Evolutionary conservation across 495 filamentous ascomycete genomes (phyloP).

Genomic region (Podospora sp.): DNA sequence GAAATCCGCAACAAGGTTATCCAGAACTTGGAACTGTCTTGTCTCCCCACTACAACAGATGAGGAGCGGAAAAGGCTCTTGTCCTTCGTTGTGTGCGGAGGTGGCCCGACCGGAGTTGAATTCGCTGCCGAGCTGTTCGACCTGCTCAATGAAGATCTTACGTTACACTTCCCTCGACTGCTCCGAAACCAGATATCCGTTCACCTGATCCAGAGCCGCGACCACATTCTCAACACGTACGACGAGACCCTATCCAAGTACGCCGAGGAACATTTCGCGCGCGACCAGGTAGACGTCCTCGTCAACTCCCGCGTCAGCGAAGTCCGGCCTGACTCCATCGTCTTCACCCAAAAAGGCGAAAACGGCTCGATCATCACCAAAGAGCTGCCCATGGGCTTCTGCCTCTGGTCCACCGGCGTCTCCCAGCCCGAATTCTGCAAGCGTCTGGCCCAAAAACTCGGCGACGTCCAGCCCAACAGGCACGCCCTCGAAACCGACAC

Average conservation of each 20-base stretch:
- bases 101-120: slow-evolving; percentile 95
- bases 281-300: slow-evolving; percentile 86
- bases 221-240: slow-evolving; percentile 97
- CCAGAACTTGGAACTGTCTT: slow-evolving; percentile 90
- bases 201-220: slow-evolving; percentile 90
- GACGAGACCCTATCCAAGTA: slow-evolving; percentile 92
- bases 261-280: slow-evolving; percentile 87
- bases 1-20: slow-evolving; percentile 87
- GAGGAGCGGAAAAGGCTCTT: slow-evolving; percentile 84
- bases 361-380: slow-evolving; percentile 77
- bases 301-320: slow-evolving; percentile 92
- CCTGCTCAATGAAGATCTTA: slow-evolving; percentile 92
- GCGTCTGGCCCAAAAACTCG: slow-evolving; percentile 70
- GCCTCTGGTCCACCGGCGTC: slow-evolving; percentile 97
- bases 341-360: slow-evolving; percentile 80
- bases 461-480: slow-evolving; percentile 75
- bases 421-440: slow-evolving; percentile 81
- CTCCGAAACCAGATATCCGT: slow-evolving; percentile 96
- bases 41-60: slow-evolving; percentile 86
- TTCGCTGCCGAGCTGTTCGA: slow-evolving; percentile 97
- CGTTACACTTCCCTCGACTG: slow-evolving; percentile 79
- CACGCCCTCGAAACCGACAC: slow-evolving; percentile 95
- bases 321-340: slow-evolving; percentile 76
- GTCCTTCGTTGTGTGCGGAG: slow-evolving; percentile 93
- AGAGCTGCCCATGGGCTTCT: slow-evolving; percentile 94